These are phyloP conservation scores for Candida railenensis DNA, from an alignment of 805 yeast species.

Conservation along the genomic window DNA sequence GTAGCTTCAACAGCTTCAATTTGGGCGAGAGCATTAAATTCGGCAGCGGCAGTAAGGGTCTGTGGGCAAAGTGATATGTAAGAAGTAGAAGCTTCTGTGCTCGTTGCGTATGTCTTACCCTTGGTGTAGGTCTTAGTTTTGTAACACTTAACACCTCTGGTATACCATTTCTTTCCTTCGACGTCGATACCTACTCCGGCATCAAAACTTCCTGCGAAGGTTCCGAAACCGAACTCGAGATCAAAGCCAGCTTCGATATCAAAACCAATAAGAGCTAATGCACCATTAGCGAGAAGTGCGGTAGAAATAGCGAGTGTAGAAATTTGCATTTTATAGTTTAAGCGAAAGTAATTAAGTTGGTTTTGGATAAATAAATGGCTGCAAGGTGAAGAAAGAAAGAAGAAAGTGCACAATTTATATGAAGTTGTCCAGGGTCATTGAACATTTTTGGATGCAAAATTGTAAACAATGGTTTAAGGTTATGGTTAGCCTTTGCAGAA, in stretches of 20 bases:
- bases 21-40: no score
- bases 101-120: neutral
- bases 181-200: neutral
- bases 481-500: no score
- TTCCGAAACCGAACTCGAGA: no score
- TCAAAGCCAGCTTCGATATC: neutral
- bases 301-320: neutral
- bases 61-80: neutral
- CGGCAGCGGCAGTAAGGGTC: no score
- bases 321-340: slow-evolving; percentile 1
- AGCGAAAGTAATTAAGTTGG: neutral
- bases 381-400: neutral
- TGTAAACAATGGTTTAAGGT: no score
- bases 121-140: neutral
- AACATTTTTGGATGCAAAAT: no score
- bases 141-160: neutral
- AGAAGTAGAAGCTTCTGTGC: neutral
- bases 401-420: neutral
- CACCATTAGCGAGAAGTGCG: neutral
- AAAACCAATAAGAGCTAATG: neutral
- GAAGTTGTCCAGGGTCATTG: neutral
- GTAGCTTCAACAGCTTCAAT: no score
- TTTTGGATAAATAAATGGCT: neutral
- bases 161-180: neutral
- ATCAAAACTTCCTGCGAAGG: no score